Conservation (phyloP, 768 basidiomycete genomes). For the Pleurotus salmoneostramineus region DNA sequence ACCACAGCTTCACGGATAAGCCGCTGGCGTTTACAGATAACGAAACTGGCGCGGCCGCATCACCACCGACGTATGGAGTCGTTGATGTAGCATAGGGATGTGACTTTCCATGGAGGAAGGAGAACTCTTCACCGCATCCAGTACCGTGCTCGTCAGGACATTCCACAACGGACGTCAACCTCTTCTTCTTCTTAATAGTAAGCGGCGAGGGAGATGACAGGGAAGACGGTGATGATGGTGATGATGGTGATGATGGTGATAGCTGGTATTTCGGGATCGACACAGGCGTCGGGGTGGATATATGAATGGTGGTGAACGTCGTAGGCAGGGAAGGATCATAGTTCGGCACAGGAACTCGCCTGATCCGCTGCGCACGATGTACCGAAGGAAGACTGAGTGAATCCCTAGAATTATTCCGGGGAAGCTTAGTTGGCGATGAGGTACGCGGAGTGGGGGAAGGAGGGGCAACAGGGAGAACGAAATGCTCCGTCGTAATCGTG, state of each 20-base stretch:
- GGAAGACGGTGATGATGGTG: no score
- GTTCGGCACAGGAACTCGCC: not conserved
- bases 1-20: constrained; percentile 21
- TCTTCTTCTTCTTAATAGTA: constrained; percentile 12
- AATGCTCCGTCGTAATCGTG: not conserved
- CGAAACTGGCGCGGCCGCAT: constrained; percentile 6
- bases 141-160: constrained; percentile 27
- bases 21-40: constrained; percentile 15
- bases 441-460: constrained; percentile 8
- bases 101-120: constrained; percentile 8
- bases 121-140: constrained; percentile 22
- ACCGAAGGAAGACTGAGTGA: constrained; percentile 4
- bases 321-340: constrained; percentile 1
- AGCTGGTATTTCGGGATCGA: not conserved
- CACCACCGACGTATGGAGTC: not conserved
- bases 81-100: constrained; percentile 1
- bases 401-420: not conserved
- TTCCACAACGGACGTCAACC: constrained; percentile 29
- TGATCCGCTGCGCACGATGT: constrained; percentile 2
- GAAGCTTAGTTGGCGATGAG: not conserved
- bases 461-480: constrained; percentile 6
- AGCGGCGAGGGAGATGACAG: not conserved
- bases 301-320: constrained; percentile 2
- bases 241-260: not conserved
- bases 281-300: not conserved